phyloP scores from a whole-genome alignment of 345 rosid species.

The Dipteronia dyeriana region DNA sequence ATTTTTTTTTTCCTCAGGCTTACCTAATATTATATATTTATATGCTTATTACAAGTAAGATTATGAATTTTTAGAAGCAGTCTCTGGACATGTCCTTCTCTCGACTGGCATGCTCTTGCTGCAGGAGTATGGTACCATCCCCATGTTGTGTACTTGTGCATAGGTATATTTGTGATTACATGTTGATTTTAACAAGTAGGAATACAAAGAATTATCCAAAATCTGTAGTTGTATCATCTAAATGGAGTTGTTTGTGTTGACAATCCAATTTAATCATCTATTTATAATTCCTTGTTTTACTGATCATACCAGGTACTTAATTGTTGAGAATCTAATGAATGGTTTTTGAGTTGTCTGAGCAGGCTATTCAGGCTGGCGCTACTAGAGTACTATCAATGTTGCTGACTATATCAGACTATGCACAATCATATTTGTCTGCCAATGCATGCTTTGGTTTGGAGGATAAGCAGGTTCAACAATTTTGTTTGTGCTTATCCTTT shows the following conservation, averaged over 20 bases:
- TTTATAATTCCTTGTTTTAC: background rate
- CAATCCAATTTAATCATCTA: background rate
- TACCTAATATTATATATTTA: background rate
- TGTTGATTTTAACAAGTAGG: slow-evolving; percentile 2
- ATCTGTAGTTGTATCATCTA: background rate
- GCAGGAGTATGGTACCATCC: background rate
- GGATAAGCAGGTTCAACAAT: slow-evolving; percentile 68
- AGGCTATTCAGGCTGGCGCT: slow-evolving; percentile 74
- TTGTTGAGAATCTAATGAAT: slow-evolving; percentile 1
- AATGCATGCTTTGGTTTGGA: slow-evolving; percentile 67
- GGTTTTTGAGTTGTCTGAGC: slow-evolving; percentile 31
- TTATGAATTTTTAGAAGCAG: background rate
- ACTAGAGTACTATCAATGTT: slow-evolving; percentile 59
- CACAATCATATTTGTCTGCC: slow-evolving; percentile 49
- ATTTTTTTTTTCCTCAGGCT: background rate
- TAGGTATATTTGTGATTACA: background rate
- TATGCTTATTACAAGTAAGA: background rate
- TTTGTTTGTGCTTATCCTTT: slow-evolving; percentile 22
- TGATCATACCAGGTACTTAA: background rate
- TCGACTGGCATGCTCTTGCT: background rate
- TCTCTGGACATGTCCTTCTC: background rate
- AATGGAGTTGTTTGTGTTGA: slow-evolving; percentile 1
- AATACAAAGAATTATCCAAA: background rate
- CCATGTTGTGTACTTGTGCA: background rate
- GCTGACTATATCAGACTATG: slow-evolving; percentile 51